Evolutionary conservation across 2,329 filamentous ascomycete genomes (phyloP), one percentile per base, ranked within the genome.

Genomic region (Exophiala oligosperma): DNA sequence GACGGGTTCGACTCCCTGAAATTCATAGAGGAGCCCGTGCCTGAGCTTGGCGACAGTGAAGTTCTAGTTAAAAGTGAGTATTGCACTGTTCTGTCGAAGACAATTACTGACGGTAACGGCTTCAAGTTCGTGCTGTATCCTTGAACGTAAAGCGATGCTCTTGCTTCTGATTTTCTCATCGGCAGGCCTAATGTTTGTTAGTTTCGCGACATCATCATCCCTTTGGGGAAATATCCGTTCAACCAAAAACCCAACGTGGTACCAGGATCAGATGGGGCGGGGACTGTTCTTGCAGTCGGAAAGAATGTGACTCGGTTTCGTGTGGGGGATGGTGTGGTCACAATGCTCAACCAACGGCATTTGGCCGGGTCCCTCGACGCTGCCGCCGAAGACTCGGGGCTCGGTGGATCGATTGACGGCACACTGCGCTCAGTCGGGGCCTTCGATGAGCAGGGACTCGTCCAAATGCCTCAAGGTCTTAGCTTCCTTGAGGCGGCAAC

Each of bases 371-470:
- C 49, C 11, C 26, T 54, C 2, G 74, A 72, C 26, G 56, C 74
- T 4, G 54, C 60, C 0, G 84, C 84, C 1, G 28, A 29, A 29
- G 28, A 29, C 28, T 29, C 28, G 28, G 87, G 87, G 2, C 81
- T 92, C 1, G 90, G 90, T 54, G 89, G 88, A 49, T 78, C 78
- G 9, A 56, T 88, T 1, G 84, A 92, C 66, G 90, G 90, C 57
- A 82, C 81, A 0, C 79, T 93, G 26, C 82, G 88, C 46, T 78
- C 88, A 65, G 85, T 88, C 64, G 88, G 77, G 59, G 81, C 84
- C 9, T 91, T 89, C 70, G 79, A 83, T 59, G 86, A 91, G 75
- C 81, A 72, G 23, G 89, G 88, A 1, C 77, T 93, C 3, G 87
- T 91, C 14, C 76, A 74, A 48, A 77, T 82, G 56, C 90, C 90